Percentiles rank a stretch among this genome's conserved stretches.
Conservation (phyloP, 768 basidiomycete genomes). For the Tricholoma bakamatsutake region DNA sequence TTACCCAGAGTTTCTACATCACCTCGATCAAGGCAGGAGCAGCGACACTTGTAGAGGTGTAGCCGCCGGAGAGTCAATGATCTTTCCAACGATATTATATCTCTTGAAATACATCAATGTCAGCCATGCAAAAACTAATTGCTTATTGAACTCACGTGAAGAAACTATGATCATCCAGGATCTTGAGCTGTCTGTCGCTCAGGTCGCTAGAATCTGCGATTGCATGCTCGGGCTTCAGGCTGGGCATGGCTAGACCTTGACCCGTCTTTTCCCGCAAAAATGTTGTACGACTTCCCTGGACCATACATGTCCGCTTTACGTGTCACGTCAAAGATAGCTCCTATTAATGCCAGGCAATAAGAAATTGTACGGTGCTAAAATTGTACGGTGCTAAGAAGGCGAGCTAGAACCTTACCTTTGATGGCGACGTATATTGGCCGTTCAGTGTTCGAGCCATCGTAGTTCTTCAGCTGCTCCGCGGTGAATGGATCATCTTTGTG, state of each 20-base stretch:
- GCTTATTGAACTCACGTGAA: not conserved
- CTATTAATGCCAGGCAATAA: conserved; percentile 21
- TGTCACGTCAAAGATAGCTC: conserved; percentile 18
- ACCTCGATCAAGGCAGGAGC: not conserved
- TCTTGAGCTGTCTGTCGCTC: not conserved
- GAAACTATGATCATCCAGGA: not conserved
- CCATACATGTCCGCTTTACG: conserved; percentile 87
- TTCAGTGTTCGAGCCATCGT: conserved; percentile 56
- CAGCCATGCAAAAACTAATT: not conserved
- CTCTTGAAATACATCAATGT: not conserved
- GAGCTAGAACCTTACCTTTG: conserved; percentile 52
- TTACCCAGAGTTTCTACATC: not conserved
- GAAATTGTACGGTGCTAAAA: not conserved
- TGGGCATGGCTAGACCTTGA: conserved; percentile 86
- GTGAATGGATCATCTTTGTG: conserved; percentile 84
- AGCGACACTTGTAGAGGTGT: not conserved
- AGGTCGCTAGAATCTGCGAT: conserved; percentile 54
- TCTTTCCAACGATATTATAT: not conserved
- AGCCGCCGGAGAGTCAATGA: not conserved
- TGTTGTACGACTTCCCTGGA: conserved; percentile 63
- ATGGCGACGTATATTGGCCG: conserved; percentile 89
- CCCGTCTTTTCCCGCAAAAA: conserved; percentile 94
- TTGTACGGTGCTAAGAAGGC: not conserved
- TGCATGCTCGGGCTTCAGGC: conserved; percentile 79
- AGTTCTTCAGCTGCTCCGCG: conserved; percentile 56